Conservation (phyloP, 306 rosid genomes). For the Crotalaria pallida region DNA sequence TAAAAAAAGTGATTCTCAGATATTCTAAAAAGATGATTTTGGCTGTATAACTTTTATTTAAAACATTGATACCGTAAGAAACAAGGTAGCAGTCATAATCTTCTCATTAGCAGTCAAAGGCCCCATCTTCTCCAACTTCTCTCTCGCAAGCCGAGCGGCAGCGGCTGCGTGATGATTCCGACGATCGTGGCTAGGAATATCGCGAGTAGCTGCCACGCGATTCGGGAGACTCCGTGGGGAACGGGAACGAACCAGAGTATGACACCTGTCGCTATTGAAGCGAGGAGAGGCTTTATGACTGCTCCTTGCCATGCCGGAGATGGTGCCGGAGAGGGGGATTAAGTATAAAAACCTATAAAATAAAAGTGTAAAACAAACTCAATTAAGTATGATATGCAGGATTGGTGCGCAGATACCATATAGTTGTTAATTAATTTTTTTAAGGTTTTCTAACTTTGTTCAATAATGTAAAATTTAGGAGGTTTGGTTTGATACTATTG, state of each 20-base stretch:
- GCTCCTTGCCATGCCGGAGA: conserved; percentile 89
- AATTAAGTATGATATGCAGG: too few species aligned
- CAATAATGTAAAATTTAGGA: too few species aligned
- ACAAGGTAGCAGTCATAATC: conserved; percentile 79
- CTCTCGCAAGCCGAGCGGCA: conserved; percentile 92
- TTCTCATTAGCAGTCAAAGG: conserved; percentile 74
- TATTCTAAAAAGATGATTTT: too few species aligned
- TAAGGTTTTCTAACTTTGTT: too few species aligned
- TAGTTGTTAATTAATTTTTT: too few species aligned
- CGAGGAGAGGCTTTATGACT: conserved; percentile 63
- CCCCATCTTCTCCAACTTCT: conserved; percentile 87
- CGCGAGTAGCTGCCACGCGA: conserved; percentile 88
- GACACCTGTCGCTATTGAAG: conserved; percentile 73
- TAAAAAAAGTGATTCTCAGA: too few species aligned
- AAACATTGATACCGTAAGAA: conserved; percentile 61
- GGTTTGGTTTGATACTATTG: too few species aligned
- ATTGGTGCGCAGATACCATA: too few species aligned
- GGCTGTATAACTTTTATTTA: too few species aligned
- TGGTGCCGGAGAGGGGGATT: not conserved
- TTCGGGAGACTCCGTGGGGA: conserved; percentile 61
- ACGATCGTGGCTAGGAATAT: conserved; percentile 88
- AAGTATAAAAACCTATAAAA: too few species aligned
- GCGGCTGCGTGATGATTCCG: conserved; percentile 88
- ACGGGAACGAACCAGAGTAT: conserved; percentile 78
- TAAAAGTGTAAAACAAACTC: too few species aligned